Percentiles rank a stretch among this genome's conserved stretches.
Evolutionary conservation across 2,329 filamentous ascomycete genomes (phyloP).

Genomic region (Pyricularia pennisetigena): DNA sequence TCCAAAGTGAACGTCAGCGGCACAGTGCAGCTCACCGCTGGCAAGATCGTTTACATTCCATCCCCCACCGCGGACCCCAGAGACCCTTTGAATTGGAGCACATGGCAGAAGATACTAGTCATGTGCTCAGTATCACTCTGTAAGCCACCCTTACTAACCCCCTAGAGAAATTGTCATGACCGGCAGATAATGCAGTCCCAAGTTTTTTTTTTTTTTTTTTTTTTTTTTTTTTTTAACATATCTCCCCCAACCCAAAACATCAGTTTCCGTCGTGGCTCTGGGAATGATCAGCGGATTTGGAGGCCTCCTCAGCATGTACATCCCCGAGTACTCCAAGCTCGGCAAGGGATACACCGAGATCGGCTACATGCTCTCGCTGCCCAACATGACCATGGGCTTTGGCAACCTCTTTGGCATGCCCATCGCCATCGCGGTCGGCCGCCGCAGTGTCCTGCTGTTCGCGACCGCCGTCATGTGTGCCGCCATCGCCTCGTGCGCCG

Average conservation of each 20-base stretch:
- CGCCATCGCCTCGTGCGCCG: conserved; percentile 11
- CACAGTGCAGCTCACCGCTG: not conserved
- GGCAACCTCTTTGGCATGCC: conserved; percentile 21
- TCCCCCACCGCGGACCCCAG: not conserved
- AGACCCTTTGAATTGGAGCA: conserved; percentile 1
- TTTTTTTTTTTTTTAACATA: too few species aligned
- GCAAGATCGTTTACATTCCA: not conserved
- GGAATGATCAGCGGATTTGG: conserved; percentile 29
- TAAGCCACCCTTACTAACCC: not conserved
- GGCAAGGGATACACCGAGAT: conserved; percentile 28
- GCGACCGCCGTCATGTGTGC: conserved; percentile 15
- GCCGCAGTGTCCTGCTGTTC: conserved; percentile 20
- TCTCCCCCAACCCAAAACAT: not conserved
- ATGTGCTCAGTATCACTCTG: not conserved
- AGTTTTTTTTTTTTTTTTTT: too few species aligned
- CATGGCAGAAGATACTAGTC: not conserved
- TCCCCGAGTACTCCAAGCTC: conserved; percentile 23
- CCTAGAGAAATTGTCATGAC: not conserved
- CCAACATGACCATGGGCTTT: conserved; percentile 22
- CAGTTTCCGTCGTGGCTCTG: conserved; percentile 28
- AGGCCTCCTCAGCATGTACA: conserved; percentile 28
- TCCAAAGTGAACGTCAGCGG: not conserved
- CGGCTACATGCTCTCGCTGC: conserved; percentile 24
- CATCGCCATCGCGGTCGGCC: conserved; percentile 23
- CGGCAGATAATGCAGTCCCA: not conserved